Evolutionary conservation across 108 stramenopile genomes (phyloP).

Genomic region (Epipyxis sp.): DNA sequence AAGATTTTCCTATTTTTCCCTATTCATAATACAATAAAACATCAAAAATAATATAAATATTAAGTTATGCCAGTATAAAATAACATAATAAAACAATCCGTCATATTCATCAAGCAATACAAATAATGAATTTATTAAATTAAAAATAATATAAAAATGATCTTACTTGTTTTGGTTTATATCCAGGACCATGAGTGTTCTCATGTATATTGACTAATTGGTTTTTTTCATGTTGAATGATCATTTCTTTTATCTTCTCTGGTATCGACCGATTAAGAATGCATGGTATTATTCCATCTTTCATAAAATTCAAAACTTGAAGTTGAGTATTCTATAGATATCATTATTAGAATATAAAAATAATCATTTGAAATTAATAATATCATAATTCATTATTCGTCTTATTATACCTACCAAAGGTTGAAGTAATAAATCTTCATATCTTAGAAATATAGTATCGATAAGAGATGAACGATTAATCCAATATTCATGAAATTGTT

Average conservation of each 20-base stretch:
- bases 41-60: constrained; percentile 17
- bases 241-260: too few relatives aligned
- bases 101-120: too few relatives aligned
- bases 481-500: not conserved
- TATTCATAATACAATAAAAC: not conserved
- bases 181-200: not conserved
- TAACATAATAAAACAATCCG: too few relatives aligned
- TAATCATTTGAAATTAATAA: not conserved
- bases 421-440: constrained; percentile 15
- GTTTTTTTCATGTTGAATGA: too few relatives aligned
- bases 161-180: not conserved
- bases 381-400: not conserved
- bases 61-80: not conserved
- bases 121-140: too few relatives aligned
- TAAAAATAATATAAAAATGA: not conserved
- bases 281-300: not conserved
- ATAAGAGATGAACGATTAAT: not conserved
- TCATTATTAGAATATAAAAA: not conserved
- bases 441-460: not conserved
- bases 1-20: constrained; percentile 3
- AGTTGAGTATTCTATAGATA: not conserved
- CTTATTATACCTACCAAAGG: not conserved
- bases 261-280: not conserved
- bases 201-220: not conserved
- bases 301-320: not conserved